A percentile compares a stretch with the other conserved stretches of the same genome.
Conservation (phyloP, 2,329 filamentous ascomycete genomes). For the Alternaria dauci region DNA sequence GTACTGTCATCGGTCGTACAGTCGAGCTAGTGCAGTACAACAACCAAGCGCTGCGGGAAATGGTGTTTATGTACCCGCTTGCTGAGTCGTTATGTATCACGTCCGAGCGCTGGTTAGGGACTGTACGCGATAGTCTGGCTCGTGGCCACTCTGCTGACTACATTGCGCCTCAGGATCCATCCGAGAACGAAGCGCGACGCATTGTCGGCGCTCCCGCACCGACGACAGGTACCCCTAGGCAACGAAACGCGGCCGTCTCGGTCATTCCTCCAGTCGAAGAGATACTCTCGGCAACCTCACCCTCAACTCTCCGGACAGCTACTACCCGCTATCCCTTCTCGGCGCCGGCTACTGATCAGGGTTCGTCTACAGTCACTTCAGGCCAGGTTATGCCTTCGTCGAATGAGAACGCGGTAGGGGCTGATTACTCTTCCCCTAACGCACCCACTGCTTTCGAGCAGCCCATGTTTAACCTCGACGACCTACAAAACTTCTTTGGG, state of each 20-base stretch:
- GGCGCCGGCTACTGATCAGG: constrained; percentile 11
- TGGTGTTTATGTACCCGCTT: constrained; percentile 44
- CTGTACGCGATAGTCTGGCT: constrained; percentile 39
- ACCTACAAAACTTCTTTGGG: constrained; percentile 46
- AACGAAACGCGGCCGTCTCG: constrained; percentile 20
- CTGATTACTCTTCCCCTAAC: constrained; percentile 20
- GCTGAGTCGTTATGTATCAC: constrained; percentile 43
- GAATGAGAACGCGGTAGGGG: constrained; percentile 19
- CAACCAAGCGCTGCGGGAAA: constrained; percentile 41
- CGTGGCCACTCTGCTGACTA: constrained; percentile 39
- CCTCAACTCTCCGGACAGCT: constrained; percentile 19
- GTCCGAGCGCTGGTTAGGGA: constrained; percentile 45
- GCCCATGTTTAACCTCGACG: constrained; percentile 43
- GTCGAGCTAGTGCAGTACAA: constrained; percentile 44
- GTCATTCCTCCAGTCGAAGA: constrained; percentile 26
- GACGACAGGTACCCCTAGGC: constrained; percentile 11
- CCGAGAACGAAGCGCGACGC: constrained; percentile 36
- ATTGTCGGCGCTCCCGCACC: constrained; percentile 33
- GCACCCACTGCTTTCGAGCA: constrained; percentile 29
- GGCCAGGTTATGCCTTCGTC: constrained; percentile 5
- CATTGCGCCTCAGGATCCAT: constrained; percentile 41
- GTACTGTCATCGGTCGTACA: constrained; percentile 36
- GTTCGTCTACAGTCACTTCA: constrained; percentile 16
- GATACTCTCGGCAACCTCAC: constrained; percentile 19
- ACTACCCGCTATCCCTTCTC: constrained; percentile 21